Conservation (phyloP, 495 filamentous ascomycete species). For the Glonium stellatum region DNA sequence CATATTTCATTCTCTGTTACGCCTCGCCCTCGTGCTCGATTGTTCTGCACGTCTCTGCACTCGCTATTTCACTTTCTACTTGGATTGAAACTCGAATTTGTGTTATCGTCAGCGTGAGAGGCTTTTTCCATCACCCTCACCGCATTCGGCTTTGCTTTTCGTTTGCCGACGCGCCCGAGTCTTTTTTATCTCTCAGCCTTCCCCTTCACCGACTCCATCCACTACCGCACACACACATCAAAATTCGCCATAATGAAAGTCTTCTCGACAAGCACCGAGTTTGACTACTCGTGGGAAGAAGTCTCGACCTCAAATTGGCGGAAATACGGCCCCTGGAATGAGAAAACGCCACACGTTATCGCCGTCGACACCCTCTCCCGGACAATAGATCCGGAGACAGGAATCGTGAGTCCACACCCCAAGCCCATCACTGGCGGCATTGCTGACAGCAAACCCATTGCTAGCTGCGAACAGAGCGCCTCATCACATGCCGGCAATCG, state of each 20-base stretch:
- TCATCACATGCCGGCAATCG: slow-evolving; percentile 89
- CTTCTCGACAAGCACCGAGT: slow-evolving; percentile 78
- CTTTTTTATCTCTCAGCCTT: background rate
- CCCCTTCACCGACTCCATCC: background rate
- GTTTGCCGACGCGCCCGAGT: slow-evolving; percentile 2
- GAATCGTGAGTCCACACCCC: slow-evolving; percentile 58
- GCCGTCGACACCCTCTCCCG: slow-evolving; percentile 89
- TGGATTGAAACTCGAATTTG: background rate
- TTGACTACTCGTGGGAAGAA: slow-evolving; percentile 97
- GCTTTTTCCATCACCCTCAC: background rate
- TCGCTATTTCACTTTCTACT: background rate
- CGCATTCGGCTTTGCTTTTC: slow-evolving; percentile 1
- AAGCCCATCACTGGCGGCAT: background rate
- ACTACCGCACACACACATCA: slow-evolving; percentile 1
- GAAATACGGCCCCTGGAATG: slow-evolving; percentile 98
- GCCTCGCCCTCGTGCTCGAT: background rate
- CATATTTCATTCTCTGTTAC: background rate
- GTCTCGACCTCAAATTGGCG: slow-evolving; percentile 99
- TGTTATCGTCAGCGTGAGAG: background rate
- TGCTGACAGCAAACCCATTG: slow-evolving; percentile 8
- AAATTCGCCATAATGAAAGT: slow-evolving; percentile 66
- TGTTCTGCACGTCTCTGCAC: background rate
- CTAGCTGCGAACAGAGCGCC: slow-evolving; percentile 85
- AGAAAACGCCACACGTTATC: slow-evolving; percentile 86
- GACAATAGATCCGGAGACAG: slow-evolving; percentile 68